Evolutionary conservation across 257 asterid species (phyloP).

Genomic region (Solanum medicagineum): DNA sequence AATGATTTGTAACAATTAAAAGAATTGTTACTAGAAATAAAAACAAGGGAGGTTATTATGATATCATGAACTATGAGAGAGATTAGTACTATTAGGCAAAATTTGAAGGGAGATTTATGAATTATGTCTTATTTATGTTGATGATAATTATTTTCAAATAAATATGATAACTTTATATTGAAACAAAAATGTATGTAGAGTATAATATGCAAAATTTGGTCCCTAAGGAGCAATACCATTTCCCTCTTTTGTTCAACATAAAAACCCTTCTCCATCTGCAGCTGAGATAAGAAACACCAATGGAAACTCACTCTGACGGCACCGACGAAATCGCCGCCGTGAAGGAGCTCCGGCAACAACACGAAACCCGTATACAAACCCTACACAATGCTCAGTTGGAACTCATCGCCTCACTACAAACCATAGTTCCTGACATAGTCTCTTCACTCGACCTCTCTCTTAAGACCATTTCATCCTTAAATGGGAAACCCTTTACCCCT

Average conservation of each 20-base stretch:
- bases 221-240: background rate
- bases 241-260: background rate
- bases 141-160: too few relatives aligned
- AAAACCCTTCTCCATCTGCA: background rate
- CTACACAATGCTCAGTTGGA: slow-evolving; percentile 61
- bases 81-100: too few relatives aligned
- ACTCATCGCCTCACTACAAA: slow-evolving; percentile 73
- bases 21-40: too few relatives aligned
- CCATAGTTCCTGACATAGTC: slow-evolving; percentile 72
- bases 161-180: too few relatives aligned
- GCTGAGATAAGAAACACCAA: background rate
- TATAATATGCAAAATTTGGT: background rate
- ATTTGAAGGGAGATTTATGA: too few relatives aligned
- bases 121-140: too few relatives aligned
- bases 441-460: slow-evolving; percentile 86
- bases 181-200: too few relatives aligned
- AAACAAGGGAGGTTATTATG: too few relatives aligned
- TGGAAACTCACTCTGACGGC: slow-evolving; percentile 48
- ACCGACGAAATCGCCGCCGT: slow-evolving; percentile 33
- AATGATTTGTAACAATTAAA: too few relatives aligned
- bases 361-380: slow-evolving; percentile 62
- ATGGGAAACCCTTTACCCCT: slow-evolving; percentile 49
- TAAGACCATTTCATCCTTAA: slow-evolving; percentile 49
- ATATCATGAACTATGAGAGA: too few relatives aligned
- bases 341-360: slow-evolving; percentile 52